Percentiles rank a stretch among this genome's conserved stretches.
Evolutionary conservation across 139 green algal genomes (phyloP).

Genomic region (Asterochloris erici): DNA sequence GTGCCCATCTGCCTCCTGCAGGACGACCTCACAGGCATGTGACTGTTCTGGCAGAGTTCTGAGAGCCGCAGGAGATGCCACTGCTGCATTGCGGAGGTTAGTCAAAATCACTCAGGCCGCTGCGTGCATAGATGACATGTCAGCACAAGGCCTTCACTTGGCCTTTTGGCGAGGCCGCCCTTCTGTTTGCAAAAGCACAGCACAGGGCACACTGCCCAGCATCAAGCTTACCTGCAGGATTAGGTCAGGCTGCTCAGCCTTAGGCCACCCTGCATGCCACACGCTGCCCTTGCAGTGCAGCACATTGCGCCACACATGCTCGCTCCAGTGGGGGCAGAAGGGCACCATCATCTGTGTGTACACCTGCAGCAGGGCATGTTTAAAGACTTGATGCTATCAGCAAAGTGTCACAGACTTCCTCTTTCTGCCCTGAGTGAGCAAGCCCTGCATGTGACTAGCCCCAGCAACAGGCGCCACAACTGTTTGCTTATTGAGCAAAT

Average conservation of each 20-base stretch:
- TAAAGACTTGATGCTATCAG: neutral
- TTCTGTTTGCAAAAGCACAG: no score
- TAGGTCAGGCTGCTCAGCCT: conserved; percentile 59
- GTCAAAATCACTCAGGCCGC: no score
- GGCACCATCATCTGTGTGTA: conserved; percentile 78
- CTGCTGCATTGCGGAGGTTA: no score
- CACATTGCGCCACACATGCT: conserved; percentile 89
- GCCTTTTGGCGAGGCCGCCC: no score
- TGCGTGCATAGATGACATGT: no score
- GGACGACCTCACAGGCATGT: no score
- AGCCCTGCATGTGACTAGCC: neutral
- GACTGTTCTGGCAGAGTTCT: neutral
- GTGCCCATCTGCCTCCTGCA: no score
- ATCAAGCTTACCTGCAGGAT: conserved; percentile 46
- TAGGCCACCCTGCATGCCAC: conserved; percentile 80
- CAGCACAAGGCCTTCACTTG: no score
- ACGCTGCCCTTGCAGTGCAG: conserved; percentile 56
- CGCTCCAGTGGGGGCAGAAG: conserved; percentile 89
- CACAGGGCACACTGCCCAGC: no score
- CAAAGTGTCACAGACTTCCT: neutral
- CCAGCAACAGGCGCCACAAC: neutral
- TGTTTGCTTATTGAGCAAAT: neutral
- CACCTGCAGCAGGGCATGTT: conserved; percentile 36
- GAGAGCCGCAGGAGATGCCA: neutral
- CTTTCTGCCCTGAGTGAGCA: neutral